These are phyloP conservation scores for Drechslera avenae DNA, from an alignment of 2,329 filamentous ascomycete species.

Conservation along the genomic window DNA sequence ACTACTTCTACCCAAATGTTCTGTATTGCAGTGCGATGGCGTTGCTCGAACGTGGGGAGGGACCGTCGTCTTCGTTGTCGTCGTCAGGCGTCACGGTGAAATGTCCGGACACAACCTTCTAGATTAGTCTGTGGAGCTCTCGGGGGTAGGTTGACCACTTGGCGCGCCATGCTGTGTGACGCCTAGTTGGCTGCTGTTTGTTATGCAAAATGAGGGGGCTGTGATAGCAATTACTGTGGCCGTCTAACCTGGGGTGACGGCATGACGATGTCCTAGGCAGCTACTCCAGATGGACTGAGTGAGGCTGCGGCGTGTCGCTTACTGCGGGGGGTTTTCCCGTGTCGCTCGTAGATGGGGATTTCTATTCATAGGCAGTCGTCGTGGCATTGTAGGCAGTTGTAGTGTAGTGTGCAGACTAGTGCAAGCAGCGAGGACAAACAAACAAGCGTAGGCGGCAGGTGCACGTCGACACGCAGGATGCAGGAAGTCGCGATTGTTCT, in stretches of 20 bases:
- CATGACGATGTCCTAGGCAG: not conserved
- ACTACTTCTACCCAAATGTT: too few species aligned
- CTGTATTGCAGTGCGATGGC: too few species aligned
- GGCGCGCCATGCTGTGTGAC: too few species aligned
- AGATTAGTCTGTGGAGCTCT: too few species aligned
- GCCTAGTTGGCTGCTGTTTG: too few species aligned
- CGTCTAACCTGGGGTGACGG: too few species aligned
- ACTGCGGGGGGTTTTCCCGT: not conserved
- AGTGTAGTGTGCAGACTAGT: not conserved
- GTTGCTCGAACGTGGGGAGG: too few species aligned
- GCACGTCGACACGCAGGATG: conserved; percentile 2
- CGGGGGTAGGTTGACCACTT: too few species aligned
- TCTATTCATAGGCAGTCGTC: not conserved
- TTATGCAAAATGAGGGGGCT: not conserved
- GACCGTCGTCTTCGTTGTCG: too few species aligned
- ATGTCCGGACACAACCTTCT: too few species aligned
- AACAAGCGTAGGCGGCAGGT: conserved; percentile 1
- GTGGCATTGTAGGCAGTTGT: not conserved
- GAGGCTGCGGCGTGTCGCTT: not conserved
- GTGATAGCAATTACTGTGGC: not conserved
- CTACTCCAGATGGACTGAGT: not conserved
- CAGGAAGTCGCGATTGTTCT: conserved; percentile 12
- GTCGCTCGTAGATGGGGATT: not conserved
- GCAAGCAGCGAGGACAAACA: conserved; percentile 2
- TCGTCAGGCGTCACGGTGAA: too few species aligned